These are phyloP conservation scores for Pisolithus thermaeus DNA, from an alignment of 1,284 basidiomycete genomes.

Conservation along the genomic window DNA sequence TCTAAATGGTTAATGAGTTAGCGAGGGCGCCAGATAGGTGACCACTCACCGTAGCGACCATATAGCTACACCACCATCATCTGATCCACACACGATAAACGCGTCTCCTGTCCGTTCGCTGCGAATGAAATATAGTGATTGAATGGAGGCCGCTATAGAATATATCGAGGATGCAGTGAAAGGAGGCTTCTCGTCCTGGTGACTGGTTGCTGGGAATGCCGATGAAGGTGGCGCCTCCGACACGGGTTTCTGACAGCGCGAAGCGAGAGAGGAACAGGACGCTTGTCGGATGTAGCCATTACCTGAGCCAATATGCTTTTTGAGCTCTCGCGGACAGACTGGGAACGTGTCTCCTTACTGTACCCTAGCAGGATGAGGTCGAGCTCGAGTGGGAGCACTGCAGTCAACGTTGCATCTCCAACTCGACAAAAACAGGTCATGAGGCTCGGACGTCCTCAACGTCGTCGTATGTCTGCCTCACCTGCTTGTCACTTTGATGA, in stretches of 20 bases:
- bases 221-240: slow-evolving; percentile 1
- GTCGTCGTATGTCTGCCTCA: too few species aligned
- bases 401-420: slow-evolving; percentile 28
- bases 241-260: neutral
- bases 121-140: slow-evolving; percentile 47
- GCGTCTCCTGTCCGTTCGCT: slow-evolving; percentile 52
- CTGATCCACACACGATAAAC: slow-evolving; percentile 63
- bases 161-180: slow-evolving; percentile 37
- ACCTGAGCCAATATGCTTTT: slow-evolving; percentile 34
- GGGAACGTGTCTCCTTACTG: slow-evolving; percentile 38
- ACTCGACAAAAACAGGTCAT: slow-evolving; percentile 3
- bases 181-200: neutral
- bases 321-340: neutral
- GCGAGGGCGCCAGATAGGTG: neutral
- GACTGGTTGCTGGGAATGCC: neutral
- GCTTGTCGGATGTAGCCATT: slow-evolving; percentile 49
- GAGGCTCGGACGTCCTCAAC: slow-evolving; percentile 16
- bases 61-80: slow-evolving; percentile 68
- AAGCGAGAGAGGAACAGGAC: slow-evolving; percentile 33
- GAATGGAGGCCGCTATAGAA: slow-evolving; percentile 43
- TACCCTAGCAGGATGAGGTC: slow-evolving; percentile 54
- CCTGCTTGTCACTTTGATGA: too few species aligned
- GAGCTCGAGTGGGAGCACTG: slow-evolving; percentile 52
- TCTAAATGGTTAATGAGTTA: slow-evolving; percentile 30
- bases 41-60: slow-evolving; percentile 55